Evolutionary conservation across 805 yeast genomes (phyloP), one percentile per base, ranked within the genome.

Genomic region (Hanseniaspora occidentalis): DNA sequence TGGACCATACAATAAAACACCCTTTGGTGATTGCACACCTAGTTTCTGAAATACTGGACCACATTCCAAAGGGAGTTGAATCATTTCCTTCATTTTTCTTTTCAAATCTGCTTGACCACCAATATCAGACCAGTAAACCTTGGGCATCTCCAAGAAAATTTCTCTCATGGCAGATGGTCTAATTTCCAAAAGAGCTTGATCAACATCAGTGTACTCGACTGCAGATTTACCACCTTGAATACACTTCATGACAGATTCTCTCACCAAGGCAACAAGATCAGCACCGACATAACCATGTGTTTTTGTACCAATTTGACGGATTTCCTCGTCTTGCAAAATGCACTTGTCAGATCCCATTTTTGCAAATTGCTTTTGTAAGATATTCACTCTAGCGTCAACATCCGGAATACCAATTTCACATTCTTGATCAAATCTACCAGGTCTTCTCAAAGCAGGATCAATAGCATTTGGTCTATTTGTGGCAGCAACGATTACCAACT

Each of bases 281-380:
- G 97, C 96, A 36, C 99, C 99, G 2, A 92, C 98, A 54, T 84
- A 92, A 5, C 98, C 98, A 60, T 92, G 98, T 0, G 97, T 88
- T 52, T 75, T 79, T 4, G 74, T 58, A 0, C 96, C 84, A 33
- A 88, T 61, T 1, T 50, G 51, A n/a, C 61, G 55, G n/a, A 88
- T 70, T 0, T 66, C 75, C 0, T 56, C 62, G 0, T 67, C 53
- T 29, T 89, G 57, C 0, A 60, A 61, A 3, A 21, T 13, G 50
- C 77, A 78, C 16, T 77, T 73, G 14, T 56, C 54, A 6, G 43
- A 18, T 1, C 61, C 53, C 65, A 66, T 66, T 36, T 64, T 68
- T 1, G 54, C 51, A 41, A 89, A 70, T 47, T 80, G 82, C 48
- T 79, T 70, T 16, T 50, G 47, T 39, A 92, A 65, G 40, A 92